Evolutionary conservation across 768 basidiomycete species (phyloP).

Genomic region (Russula abietina): DNA sequence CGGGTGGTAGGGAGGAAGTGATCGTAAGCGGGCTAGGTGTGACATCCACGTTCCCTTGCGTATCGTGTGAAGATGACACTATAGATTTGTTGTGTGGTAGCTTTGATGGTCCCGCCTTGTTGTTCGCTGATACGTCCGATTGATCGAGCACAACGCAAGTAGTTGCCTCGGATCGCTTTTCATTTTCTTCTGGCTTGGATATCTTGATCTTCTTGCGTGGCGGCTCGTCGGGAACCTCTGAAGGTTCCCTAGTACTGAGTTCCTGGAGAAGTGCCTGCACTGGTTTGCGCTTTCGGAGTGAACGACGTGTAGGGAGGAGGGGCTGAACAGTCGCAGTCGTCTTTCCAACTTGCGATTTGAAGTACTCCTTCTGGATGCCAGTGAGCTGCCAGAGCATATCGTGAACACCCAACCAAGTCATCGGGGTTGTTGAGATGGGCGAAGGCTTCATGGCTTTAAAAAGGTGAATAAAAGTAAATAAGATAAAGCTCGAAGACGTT

Average conservation of each 20-base stretch:
- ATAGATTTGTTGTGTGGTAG: neutral
- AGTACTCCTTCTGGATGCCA: conserved; percentile 22
- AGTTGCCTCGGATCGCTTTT: conserved; percentile 8
- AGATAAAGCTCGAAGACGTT: neutral
- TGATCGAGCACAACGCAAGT: neutral
- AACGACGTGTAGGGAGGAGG: conserved; percentile 18
- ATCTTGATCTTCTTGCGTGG: conserved; percentile 20
- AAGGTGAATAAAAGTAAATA: neutral
- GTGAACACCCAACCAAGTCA: conserved; percentile 21
- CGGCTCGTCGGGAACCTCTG: conserved; percentile 20
- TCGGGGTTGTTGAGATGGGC: conserved; percentile 20
- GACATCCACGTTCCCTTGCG: conserved; percentile 6
- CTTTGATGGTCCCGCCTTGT: conserved; percentile 8
- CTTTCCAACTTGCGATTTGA: conserved; percentile 15
- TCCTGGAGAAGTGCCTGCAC: conserved; percentile 10
- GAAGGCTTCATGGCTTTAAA: conserved; percentile 7
- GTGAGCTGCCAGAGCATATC: conserved; percentile 26
- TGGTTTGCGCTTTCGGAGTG: conserved; percentile 22
- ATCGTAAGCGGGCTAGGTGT: conserved; percentile 23
- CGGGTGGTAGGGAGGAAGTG: conserved; percentile 19
- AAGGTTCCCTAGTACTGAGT: conserved; percentile 7
- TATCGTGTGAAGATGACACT: neutral
- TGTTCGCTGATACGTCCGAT: neutral
- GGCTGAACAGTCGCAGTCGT: neutral
- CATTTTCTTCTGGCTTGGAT: conserved; percentile 7